Evolutionary conservation across 352 stramenopile genomes (phyloP).

Genomic region (Phytophthora rubi): DNA sequence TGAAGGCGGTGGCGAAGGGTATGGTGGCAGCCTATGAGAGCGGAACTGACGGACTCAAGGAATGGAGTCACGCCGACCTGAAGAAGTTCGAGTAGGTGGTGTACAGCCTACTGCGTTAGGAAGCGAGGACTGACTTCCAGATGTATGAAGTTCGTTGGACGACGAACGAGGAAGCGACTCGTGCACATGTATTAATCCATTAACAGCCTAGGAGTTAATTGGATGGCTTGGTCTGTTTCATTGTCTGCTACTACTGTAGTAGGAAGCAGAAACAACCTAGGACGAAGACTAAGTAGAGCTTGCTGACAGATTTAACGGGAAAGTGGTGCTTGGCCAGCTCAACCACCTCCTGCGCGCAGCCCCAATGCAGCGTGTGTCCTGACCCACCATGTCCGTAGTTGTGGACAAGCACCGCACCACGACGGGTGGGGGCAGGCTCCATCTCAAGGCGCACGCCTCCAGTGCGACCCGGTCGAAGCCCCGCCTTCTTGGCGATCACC

Average conservation of each 20-base stretch:
- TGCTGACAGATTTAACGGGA: neutral
- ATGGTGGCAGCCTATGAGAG: slow-evolving; percentile 80
- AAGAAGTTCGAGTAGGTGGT: slow-evolving; percentile 54
- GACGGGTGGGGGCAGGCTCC: slow-evolving; percentile 34
- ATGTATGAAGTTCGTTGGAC: neutral
- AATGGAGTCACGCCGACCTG: slow-evolving; percentile 59
- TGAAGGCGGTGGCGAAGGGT: slow-evolving; percentile 57
- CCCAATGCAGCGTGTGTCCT: slow-evolving; percentile 75
- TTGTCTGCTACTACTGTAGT: neutral
- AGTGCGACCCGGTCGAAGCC: slow-evolving; percentile 51
- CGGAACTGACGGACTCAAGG: slow-evolving; percentile 42
- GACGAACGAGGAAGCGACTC: neutral
- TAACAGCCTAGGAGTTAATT: neutral
- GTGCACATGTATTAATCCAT: neutral
- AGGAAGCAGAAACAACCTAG: neutral
- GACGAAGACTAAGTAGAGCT: slow-evolving; percentile 7
- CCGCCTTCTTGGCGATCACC: slow-evolving; percentile 50
- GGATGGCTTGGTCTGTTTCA: neutral
- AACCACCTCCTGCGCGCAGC: slow-evolving; percentile 64
- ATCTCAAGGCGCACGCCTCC: slow-evolving; percentile 57
- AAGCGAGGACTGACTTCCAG: neutral
- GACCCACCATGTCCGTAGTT: slow-evolving; percentile 75
- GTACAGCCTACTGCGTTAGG: neutral
- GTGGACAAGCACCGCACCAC: slow-evolving; percentile 62
- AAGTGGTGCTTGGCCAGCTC: slow-evolving; percentile 38